Percentiles rank a stretch among this genome's conserved stretches.
Evolutionary conservation across 2,329 filamentous ascomycete species (phyloP).

Genomic region (Aspergillus bombycis): DNA sequence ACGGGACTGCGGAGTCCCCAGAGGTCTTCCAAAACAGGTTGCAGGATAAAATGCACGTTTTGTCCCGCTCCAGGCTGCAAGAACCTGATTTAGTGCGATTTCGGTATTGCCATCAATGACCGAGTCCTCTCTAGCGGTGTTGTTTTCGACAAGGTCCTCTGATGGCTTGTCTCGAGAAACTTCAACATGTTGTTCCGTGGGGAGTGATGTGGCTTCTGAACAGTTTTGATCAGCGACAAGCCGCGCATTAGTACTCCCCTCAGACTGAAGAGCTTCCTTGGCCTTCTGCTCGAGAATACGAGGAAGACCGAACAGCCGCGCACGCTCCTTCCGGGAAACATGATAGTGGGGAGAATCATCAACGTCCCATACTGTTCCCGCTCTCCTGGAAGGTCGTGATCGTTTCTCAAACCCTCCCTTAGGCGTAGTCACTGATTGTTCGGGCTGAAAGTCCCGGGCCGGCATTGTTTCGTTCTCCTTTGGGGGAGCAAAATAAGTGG

Average conservation of each 20-base stretch:
- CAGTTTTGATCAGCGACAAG: conserved; percentile 15
- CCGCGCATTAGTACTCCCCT: conserved; percentile 6
- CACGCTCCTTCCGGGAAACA: conserved; percentile 21
- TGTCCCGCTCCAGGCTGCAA: conserved; percentile 61
- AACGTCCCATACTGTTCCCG: conserved; percentile 41
- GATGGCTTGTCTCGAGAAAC: conserved; percentile 12
- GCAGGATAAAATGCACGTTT: conserved; percentile 62
- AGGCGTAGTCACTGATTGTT: conserved; percentile 17
- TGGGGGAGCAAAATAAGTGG: conserved; percentile 20
- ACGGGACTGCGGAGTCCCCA: conserved; percentile 41
- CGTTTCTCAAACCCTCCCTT: conserved; percentile 25
- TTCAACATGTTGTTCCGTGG: conserved; percentile 12
- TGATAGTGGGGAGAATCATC: conserved; percentile 36
- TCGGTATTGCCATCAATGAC: conserved; percentile 24
- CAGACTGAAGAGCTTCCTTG: background rate
- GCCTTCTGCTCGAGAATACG: conserved; percentile 14
- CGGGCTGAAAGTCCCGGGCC: conserved; percentile 18
- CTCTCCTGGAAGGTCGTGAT: conserved; percentile 26
- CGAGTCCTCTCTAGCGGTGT: conserved; percentile 7
- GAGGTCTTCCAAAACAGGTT: conserved; percentile 55
- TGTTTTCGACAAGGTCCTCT: conserved; percentile 14
- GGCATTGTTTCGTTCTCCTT: conserved; percentile 17
- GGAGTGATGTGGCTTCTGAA: conserved; percentile 19
- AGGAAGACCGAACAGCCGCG: conserved; percentile 13
- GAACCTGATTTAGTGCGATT: conserved; percentile 56